Evolutionary conservation across 495 filamentous ascomycete species (phyloP), one percentile per base, ranked within the genome.

Genomic region (Aspergillus egyptiacus): DNA sequence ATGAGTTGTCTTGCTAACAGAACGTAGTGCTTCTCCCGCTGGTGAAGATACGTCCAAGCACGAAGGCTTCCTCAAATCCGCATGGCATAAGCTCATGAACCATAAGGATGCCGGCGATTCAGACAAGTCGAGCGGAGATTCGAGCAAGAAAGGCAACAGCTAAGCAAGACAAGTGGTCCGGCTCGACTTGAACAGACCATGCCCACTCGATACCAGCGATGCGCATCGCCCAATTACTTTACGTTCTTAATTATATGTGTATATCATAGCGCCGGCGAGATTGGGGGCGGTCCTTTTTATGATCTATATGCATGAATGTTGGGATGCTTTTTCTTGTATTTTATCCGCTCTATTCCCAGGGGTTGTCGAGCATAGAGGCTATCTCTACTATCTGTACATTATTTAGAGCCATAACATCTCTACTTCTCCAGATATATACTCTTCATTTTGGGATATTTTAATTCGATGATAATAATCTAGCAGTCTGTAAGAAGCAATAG

Each of bases 31-130:
- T 6, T 33, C 44, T 14, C 17, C 54, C 27, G 10, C 42, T n/a
- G 48, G 48, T 9, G 48, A 27, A 22, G 61, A 60, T 5, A 74
- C 80, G 6, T 60, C 72, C 56, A 85, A 85, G 66, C 76, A 82
- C 55, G 86, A 93, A 68, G 86, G 90, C 7, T 91, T 96, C 59
- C 67, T 96, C 38, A 95, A 90, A 64, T 83, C 82, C 14, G 78
- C 91, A 36, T 96, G 91, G 91, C 84, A 96, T 58, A 87, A 80
- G 51, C 61, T 97, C 24, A 95, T 84, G 37, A 84, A 87, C 55
- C 82, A 91, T 54, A 79, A 83, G 39, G 75, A 78, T 27, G 70
- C 81, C 30, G 24, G 63, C 24, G 65, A 64, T 13, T 49, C 63
- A 49, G 63, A 59, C 38, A 28, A 28, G 6, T 67, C 56, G 5